A percentile compares a stretch with the other conserved stretches of the same genome.
Conservation (phyloP, 129 eudicot species). For the Deinandra increscens region DNA sequence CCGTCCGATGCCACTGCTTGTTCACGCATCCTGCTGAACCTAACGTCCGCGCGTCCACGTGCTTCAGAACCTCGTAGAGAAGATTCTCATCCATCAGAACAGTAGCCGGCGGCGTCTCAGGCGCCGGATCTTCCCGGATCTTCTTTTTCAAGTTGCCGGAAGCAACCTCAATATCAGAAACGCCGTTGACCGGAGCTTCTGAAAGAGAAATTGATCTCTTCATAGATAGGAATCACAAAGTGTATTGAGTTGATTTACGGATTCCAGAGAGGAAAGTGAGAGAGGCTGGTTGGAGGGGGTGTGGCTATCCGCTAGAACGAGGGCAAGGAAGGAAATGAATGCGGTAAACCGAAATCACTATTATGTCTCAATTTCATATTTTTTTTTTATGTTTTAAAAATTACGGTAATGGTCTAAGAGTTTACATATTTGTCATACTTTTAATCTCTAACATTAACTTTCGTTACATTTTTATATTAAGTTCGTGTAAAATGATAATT, state of each 20-base stretch:
- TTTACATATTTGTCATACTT: no score
- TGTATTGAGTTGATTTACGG: conserved; percentile 7
- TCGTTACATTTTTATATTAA: no score
- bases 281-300: no score
- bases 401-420: no score
- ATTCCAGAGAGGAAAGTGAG: conserved; percentile 28
- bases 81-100: conserved; percentile 73
- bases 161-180: conserved; percentile 7
- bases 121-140: conserved; percentile 36
- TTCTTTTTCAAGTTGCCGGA: conserved; percentile 31
- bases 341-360: conserved; percentile 39
- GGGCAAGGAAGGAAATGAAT: conserved; percentile 55
- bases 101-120: conserved; percentile 24
- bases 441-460: no score
- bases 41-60: conserved; percentile 79
- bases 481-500: no score
- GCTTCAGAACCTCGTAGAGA: conserved; percentile 71
- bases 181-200: conserved; percentile 20
- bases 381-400: no score
- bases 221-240: conserved; percentile 10
- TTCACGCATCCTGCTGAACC: conserved; percentile 67
- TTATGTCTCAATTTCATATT: no score
- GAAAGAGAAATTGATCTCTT: conserved; percentile 35
- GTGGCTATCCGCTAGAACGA: conserved; percentile 42
- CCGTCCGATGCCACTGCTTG: conserved; percentile 70